Conservation (phyloP, 495 filamentous ascomycete species). For the Stereocaulon alpinum region DNA sequence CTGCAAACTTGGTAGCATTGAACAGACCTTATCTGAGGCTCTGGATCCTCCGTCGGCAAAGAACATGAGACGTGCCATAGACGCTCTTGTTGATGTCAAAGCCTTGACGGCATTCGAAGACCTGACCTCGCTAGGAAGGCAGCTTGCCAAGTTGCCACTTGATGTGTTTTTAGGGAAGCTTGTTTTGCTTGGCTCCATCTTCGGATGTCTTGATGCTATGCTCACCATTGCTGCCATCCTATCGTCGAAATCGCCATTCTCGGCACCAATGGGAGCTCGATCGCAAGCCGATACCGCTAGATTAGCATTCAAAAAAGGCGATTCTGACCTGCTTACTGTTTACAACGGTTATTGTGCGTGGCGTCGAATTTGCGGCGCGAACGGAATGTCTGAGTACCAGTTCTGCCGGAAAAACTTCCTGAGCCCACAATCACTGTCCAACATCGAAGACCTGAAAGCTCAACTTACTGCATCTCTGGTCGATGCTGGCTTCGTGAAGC, state of each 20-base stretch:
- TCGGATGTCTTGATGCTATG: constrained; percentile 80
- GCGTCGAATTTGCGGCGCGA: constrained; percentile 63
- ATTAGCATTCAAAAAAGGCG: constrained; percentile 63
- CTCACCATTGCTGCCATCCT: constrained; percentile 86
- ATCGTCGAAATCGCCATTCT: constrained; percentile 89
- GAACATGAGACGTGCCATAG: constrained; percentile 85
- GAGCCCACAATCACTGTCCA: constrained; percentile 66
- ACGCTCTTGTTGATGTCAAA: constrained; percentile 85
- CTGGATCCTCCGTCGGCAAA: constrained; percentile 81
- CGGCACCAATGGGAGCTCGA: constrained; percentile 70
- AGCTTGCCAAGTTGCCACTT: constrained; percentile 77
- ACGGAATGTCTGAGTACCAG: constrained; percentile 57
- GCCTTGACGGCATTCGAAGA: constrained; percentile 73
- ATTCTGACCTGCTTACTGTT: constrained; percentile 82
- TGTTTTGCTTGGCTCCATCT: constrained; percentile 70
- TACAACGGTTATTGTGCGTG: constrained; percentile 90
- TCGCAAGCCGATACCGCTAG: constrained; percentile 68
- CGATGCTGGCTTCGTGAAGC: constrained; percentile 68
- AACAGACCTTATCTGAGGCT: constrained; percentile 78
- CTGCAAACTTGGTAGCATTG: constrained; percentile 85
- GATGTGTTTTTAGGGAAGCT: constrained; percentile 94
- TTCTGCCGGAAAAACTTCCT: constrained; percentile 93
- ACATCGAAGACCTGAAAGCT: constrained; percentile 89
- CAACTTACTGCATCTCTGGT: constrained; percentile 73
- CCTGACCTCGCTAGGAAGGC: constrained; percentile 73